Conservation (phyloP, 768 basidiomycete genomes). For the Fomitopsis serialis region DNA sequence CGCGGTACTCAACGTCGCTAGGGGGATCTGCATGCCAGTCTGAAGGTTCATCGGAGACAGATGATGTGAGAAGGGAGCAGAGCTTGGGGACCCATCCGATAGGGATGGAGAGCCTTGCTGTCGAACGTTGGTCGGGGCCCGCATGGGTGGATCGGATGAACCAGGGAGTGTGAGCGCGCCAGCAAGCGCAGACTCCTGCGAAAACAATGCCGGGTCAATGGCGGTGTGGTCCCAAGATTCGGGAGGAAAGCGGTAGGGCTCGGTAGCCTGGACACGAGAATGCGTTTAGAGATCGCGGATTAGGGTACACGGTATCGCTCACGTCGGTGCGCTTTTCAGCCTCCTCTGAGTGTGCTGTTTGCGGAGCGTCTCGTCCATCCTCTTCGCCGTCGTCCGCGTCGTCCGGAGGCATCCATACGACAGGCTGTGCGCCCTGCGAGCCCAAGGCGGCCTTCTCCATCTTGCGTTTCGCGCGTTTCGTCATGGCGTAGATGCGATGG, state of each 20-base stretch:
- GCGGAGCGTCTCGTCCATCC: constrained; percentile 1
- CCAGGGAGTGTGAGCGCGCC: constrained; percentile 39
- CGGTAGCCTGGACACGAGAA: neutral
- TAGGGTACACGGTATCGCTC: neutral
- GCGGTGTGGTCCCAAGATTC: constrained; percentile 15
- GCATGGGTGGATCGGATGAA: neutral
- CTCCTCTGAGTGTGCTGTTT: neutral
- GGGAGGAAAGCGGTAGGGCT: neutral
- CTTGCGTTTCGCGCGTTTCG: constrained; percentile 46
- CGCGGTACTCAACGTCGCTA: neutral
- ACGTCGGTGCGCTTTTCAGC: neutral
- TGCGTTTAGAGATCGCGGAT: neutral
- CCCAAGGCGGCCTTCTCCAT: constrained; percentile 40
- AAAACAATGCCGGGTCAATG: constrained; percentile 28
- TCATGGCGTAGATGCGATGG: constrained; percentile 46
- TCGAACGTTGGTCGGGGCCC: neutral
- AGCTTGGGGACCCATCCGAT: neutral
- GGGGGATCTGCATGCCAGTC: neutral
- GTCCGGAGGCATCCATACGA: constrained; percentile 23
- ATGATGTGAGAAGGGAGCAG: neutral
- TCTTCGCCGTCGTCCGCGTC: constrained; percentile 6
- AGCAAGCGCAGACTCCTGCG: constrained; percentile 39
- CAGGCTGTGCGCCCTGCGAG: constrained; percentile 8
- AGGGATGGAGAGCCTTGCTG: neutral
- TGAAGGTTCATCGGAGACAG: neutral